Evolutionary conservation across 305 asterid species (phyloP).

Genomic region (Rubia balearica): DNA sequence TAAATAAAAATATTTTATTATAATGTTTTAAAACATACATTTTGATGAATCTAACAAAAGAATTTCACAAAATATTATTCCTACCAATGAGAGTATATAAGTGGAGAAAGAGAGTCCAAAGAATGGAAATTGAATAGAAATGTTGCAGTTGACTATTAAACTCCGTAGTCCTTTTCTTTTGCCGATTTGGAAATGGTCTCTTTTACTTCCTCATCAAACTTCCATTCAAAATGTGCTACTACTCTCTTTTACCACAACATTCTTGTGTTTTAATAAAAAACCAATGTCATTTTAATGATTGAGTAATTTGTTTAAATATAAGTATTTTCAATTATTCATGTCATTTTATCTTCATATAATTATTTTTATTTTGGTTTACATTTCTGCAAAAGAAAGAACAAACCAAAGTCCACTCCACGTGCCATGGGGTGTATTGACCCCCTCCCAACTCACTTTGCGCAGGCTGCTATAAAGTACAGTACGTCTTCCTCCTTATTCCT

Average conservation of each 20-base stretch:
- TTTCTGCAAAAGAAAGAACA: background rate
- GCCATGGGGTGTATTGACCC: conserved; percentile 3
- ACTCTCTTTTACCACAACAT: background rate
- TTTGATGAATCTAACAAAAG: too few relatives aligned
- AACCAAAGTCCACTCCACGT: conserved; percentile 7
- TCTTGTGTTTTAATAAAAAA: background rate
- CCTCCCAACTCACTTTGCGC: background rate
- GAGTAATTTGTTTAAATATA: too few relatives aligned
- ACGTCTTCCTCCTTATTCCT: conserved; percentile 11
- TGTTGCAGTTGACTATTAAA: conserved; percentile 2
- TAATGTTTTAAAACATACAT: too few relatives aligned
- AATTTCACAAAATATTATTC: too few relatives aligned
- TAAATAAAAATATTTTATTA: too few relatives aligned
- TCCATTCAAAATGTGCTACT: background rate
- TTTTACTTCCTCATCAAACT: background rate
- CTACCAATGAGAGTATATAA: background rate
- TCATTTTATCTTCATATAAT: too few relatives aligned
- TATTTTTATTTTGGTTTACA: too few relatives aligned
- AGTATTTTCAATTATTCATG: too few relatives aligned
- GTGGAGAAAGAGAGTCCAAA: conserved; percentile 1
- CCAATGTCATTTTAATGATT: too few relatives aligned
- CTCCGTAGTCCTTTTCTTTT: background rate
- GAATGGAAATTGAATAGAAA: conserved; percentile 8
- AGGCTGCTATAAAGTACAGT: conserved; percentile 2
- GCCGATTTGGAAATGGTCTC: background rate